Conservation (phyloP, 139 green algal species). For the Spirogloea muscicola region DNA sequence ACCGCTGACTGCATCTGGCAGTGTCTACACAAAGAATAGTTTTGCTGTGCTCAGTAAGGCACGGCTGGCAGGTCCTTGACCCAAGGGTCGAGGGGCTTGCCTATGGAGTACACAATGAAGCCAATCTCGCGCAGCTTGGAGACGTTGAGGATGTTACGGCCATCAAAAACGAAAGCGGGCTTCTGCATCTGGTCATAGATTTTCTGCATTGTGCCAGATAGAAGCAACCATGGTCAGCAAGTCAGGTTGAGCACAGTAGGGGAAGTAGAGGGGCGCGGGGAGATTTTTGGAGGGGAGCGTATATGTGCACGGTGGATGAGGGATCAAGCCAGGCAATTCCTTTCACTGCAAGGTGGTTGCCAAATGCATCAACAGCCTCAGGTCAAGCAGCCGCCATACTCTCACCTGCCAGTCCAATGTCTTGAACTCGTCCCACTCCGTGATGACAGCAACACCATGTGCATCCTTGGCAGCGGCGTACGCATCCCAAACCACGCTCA, state of each 20-base stretch:
- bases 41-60: too few relatives aligned
- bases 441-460: constrained; percentile 88
- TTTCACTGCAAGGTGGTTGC: not conserved
- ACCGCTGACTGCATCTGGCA: too few relatives aligned
- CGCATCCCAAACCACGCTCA: not conserved
- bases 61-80: constrained; percentile 61
- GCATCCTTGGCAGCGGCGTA: constrained; percentile 53
- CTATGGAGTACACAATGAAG: constrained; percentile 96
- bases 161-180: constrained; percentile 98
- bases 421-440: constrained; percentile 99
- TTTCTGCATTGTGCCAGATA: constrained; percentile 49
- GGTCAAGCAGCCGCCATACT: not conserved
- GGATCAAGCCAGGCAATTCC: not conserved
- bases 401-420: constrained; percentile 58
- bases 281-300: not conserved
- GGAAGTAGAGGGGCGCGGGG: not conserved
- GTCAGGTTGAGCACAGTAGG: not conserved
- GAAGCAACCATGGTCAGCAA: not conserved
- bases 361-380: not conserved
- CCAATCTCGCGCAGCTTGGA: constrained; percentile 84
- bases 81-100: constrained; percentile 98
- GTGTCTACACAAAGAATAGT: not conserved
- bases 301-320: not conserved
- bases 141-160: constrained; percentile 93
- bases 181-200: constrained; percentile 90